These are phyloP conservation scores for Ceratobasidium sp. DNA, from an alignment of 1,284 basidiomycete species.

Conservation along the genomic window DNA sequence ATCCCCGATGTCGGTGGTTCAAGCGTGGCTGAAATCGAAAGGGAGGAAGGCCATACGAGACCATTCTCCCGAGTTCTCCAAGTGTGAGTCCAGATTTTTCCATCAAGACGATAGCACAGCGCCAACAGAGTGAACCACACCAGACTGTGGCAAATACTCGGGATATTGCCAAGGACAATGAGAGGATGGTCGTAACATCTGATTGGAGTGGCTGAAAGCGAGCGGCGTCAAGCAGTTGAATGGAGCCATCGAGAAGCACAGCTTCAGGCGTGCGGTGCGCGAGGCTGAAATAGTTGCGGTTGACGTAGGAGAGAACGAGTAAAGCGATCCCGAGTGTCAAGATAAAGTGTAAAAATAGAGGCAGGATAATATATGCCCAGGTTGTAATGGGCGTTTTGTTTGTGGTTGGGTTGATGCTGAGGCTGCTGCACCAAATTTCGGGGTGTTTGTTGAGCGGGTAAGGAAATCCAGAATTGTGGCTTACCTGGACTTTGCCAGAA, in stretches of 20 bases:
- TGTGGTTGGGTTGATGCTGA: neutral
- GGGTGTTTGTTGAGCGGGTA: neutral
- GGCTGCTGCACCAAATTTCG: neutral
- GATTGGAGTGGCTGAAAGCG: constrained; percentile 11
- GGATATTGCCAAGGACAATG: constrained; percentile 1
- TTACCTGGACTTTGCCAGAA: neutral
- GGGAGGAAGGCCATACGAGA: constrained; percentile 3
- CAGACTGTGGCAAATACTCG: neutral
- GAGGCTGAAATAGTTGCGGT: neutral
- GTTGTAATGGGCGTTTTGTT: neutral
- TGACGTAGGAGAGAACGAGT: neutral
- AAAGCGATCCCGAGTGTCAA: neutral
- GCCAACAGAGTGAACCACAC: constrained; percentile 24
- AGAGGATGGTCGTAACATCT: constrained; percentile 31
- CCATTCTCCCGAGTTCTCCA: constrained; percentile 12
- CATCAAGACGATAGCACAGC: constrained; percentile 19
- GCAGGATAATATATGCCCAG: constrained; percentile 6
- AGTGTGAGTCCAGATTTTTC: constrained; percentile 12
- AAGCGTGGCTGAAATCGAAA: neutral
- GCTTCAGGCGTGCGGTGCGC: neutral
- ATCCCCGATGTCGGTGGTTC: neutral
- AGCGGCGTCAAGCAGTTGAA: neutral
- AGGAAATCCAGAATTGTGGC: neutral
- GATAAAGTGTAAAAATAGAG: neutral
- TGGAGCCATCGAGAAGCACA: constrained; percentile 5